Conservation (phyloP, 495 filamentous ascomycete genomes). For the Xylaria scruposa region DNA sequence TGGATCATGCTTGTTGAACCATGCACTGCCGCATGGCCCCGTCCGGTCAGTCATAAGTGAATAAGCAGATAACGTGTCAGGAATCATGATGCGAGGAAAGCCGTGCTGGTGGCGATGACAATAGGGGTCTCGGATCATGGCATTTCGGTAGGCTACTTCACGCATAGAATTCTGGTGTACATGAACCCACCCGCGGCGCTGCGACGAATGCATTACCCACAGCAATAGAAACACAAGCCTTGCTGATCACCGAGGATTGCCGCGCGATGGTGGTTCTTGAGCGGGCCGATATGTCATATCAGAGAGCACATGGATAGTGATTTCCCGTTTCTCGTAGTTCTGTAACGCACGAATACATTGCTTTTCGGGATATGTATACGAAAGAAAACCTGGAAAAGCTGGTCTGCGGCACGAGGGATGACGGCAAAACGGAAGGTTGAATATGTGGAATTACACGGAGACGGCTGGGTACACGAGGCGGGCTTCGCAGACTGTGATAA, state of each 20-base stretch:
- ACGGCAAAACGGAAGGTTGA: conserved; percentile 26
- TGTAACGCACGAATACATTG: conserved; percentile 5
- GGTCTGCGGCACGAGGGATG: conserved; percentile 15
- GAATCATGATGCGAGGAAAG: conserved; percentile 7
- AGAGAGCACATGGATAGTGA: conserved; percentile 3
- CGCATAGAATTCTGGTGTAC: conserved; percentile 5
- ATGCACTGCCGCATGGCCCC: conserved; percentile 12
- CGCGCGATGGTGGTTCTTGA: conserved; percentile 17
- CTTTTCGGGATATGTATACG: neutral
- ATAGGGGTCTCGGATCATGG: conserved; percentile 19
- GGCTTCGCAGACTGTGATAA: conserved; percentile 10
- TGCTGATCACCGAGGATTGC: conserved; percentile 20
- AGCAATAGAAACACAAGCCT: conserved; percentile 22
- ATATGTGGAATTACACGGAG: conserved; percentile 14
- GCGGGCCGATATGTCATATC: conserved; percentile 24
- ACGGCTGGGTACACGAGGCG: conserved; percentile 28
- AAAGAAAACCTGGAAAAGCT: neutral
- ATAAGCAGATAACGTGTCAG: conserved; percentile 4
- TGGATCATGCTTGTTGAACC: conserved; percentile 3
- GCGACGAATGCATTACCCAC: conserved; percentile 12
- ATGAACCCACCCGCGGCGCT: conserved; percentile 14
- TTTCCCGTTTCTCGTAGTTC: conserved; percentile 8
- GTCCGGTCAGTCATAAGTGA: conserved; percentile 6
- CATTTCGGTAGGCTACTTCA: conserved; percentile 25
- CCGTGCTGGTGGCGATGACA: conserved; percentile 8